Conservation (phyloP, 495 filamentous ascomycete genomes). For the Penicillium longicatenatum region DNA sequence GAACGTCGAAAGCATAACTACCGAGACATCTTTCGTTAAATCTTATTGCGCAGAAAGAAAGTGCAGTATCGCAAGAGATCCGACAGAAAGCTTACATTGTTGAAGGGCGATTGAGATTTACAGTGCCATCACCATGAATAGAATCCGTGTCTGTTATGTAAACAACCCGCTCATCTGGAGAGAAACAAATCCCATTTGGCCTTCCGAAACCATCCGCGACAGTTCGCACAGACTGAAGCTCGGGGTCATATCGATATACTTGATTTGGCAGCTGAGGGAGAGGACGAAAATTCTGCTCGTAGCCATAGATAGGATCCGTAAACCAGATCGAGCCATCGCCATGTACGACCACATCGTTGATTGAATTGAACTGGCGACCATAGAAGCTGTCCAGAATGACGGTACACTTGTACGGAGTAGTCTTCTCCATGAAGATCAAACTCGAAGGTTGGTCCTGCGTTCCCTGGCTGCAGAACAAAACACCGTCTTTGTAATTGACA, state of each 20-base stretch:
- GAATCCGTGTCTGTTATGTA: conserved; percentile 60
- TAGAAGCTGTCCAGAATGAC: background rate
- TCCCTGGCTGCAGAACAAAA: conserved; percentile 58
- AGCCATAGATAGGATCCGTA: conserved; percentile 63
- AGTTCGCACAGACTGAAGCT: conserved; percentile 43
- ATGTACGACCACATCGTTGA: conserved; percentile 49
- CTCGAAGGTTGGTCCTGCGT: conserved; percentile 19
- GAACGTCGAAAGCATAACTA: conserved; percentile 35
- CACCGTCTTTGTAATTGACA: conserved; percentile 43
- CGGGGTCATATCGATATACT: conserved; percentile 58
- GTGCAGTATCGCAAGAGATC: too few species aligned
- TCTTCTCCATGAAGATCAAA: background rate
- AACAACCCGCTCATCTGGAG: conserved; percentile 43
- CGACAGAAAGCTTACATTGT: conserved; percentile 34
- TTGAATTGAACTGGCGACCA: background rate
- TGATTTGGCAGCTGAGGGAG: conserved; percentile 53
- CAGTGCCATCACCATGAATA: conserved; percentile 40
- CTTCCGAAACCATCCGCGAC: conserved; percentile 52
- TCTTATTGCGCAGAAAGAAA: too few species aligned
- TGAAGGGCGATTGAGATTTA: conserved; percentile 19
- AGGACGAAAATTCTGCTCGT: conserved; percentile 57
- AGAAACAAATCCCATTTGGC: conserved; percentile 51
- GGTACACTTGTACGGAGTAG: background rate
- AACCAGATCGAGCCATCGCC: conserved; percentile 62
- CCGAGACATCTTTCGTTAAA: too few species aligned